Base-by-base conservation (phyloP, 2,329 filamentous ascomycete species). In the Penicillium expansum region DNA sequence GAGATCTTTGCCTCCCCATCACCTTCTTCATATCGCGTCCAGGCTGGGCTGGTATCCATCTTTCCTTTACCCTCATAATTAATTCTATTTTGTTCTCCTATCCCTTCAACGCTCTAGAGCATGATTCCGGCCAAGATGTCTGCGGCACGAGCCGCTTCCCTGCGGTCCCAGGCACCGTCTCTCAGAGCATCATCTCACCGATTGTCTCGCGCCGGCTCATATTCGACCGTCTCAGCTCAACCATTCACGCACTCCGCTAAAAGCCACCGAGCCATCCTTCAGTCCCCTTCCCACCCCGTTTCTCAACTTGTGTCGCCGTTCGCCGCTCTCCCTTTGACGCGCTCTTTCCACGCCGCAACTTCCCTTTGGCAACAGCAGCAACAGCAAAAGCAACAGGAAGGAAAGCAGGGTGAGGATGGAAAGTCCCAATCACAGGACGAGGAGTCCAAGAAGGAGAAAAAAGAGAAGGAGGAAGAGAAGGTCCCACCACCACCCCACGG, bases 401-500 rank as follows among this genome's bases (percentile, higher is more conserved):
- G 76, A 48, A 76, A 80, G 58, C 66, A 76, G 38, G 71, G 55
- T 7, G 66, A 72, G 35, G 69, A 73, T 47, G 49, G 63, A 49
- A 61, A 75, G 70, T 62, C 74, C 62, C 60, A 69, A 55, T 67
- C 69, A 48, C 77, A 81, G 57, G 74, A 82, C 48, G 74, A 82
- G 39, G 74, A 77, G 49, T 64, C 77, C 55, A 74, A 80, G 62
- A 75, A 80, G 27, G 75, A 83, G 52, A 14, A 43, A 41, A 77
- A 76, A 32, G 75, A 77, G 43, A 77, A 82, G 49, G 77, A 82
- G 56, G 79, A 85, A 67, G 85, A 90, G 67, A 85, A 91, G 59
- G 78, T 92, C 13, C 91, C 93, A 22, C 93, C 92, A 14, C 93
- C 94, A n/a, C 93, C 92, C 20, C 94, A 99, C 71, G 94, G 94